Base-by-base conservation (phyloP, 208 protist species). In the Crithidia thermophila region DNA sequence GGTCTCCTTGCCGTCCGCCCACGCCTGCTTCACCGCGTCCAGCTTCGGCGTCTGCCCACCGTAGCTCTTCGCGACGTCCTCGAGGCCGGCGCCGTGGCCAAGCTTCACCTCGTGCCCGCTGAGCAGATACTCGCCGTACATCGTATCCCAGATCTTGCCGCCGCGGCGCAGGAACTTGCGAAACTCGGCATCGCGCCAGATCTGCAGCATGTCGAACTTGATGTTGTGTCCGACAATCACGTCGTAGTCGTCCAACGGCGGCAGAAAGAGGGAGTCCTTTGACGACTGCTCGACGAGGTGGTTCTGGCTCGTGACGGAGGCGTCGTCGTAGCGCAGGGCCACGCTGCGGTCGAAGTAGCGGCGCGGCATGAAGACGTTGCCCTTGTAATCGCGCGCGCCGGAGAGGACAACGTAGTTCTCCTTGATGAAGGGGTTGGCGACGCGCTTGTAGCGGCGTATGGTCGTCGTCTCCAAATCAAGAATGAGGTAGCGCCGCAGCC, bases 171-270 rank as follows among this genome's bases (percentile, higher is more conserved):
- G 70, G 66, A 97, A 97, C 43, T 76, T 77, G 36, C 81, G 77
- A n/a, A 97, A 74, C 68, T 96, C 87, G 2, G 55, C 69, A 62
- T 96, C 88, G 34, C 85, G 83, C 90, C 91, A 97, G 6, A 95
- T 81, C 14, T 96, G 92, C 52, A 97, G 80, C 65, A 97, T 61
- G 50, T 97, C 94, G 62, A 97, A 97, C 74, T 97, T 97, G 69
- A 97, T 83, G 79, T 97, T 97, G 76, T 97, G 94, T 21, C 94
- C 94, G 11, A 97, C 94, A 42, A 97, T 78, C 13, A 97, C 90
- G 49, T 94, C 87, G 75, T 97, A 97, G 39, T 92, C 82, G 77
- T 94, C 85, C 21, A 97, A 82, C 10, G 87, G 87, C 13, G 93
- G 93, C 33, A 97, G 74, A 66, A 94, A 94, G 34, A 97, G 75